These are phyloP conservation scores for Tephrocybe sp. DNA, from an alignment of 768 basidiomycete genomes.

Conservation along the genomic window DNA sequence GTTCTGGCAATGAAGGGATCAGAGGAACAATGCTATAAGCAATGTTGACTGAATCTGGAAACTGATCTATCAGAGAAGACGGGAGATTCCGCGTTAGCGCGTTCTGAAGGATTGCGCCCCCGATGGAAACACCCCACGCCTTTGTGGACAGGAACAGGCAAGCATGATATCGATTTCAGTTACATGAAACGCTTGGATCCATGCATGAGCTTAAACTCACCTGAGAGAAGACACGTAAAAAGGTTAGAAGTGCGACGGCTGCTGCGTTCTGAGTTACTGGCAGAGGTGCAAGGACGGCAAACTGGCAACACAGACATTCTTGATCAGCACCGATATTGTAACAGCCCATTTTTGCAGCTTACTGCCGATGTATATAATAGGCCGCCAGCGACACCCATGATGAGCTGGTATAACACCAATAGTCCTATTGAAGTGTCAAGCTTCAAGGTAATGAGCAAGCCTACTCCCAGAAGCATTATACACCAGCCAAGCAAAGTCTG, in stretches of 20 bases:
- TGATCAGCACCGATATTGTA: neutral
- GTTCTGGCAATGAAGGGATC: constrained; percentile 30
- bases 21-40: constrained; percentile 44
- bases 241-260: constrained; percentile 42
- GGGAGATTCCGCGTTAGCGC: constrained; percentile 41
- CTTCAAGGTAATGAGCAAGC: constrained; percentile 28
- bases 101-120: constrained; percentile 50
- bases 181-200: neutral
- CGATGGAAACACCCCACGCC: constrained; percentile 52
- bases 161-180: neutral
- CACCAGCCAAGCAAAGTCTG: constrained; percentile 19
- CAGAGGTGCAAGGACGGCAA: constrained; percentile 47
- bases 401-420: constrained; percentile 4
- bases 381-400: constrained; percentile 12
- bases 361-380: constrained; percentile 8
- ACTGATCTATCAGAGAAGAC: constrained; percentile 26
- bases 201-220: constrained; percentile 19
- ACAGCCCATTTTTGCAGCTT: neutral
- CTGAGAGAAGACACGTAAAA: constrained; percentile 32
- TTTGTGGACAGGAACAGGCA: too few species aligned
- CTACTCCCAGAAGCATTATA: constrained; percentile 29
- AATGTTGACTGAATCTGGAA: constrained; percentile 37
- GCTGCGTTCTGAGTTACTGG: constrained; percentile 35
- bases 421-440: constrained; percentile 21
- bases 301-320: constrained; percentile 17